Percentiles rank a stretch among this genome's conserved stretches.
Conservation (phyloP, 2,329 filamentous ascomycete species). For the Pezicula neosporulosa region DNA sequence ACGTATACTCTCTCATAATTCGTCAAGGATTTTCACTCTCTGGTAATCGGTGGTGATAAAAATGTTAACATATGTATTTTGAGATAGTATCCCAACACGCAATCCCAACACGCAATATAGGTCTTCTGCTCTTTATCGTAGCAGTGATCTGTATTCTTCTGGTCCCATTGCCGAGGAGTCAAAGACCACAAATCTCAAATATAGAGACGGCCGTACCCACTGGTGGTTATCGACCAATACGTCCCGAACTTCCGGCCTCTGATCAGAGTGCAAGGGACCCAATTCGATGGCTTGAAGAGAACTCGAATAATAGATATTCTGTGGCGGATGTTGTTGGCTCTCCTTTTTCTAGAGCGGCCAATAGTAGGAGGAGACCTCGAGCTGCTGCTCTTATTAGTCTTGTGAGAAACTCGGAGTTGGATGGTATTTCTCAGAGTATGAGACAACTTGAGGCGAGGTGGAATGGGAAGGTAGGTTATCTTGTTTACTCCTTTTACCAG, state of each 20-base stretch:
- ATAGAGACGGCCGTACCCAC: background rate
- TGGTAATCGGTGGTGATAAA: no score
- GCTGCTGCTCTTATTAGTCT: conserved; percentile 55
- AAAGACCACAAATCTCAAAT: background rate
- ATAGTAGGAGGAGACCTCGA: conserved; percentile 27
- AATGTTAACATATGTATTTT: no score
- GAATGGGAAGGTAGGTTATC: conserved; percentile 52
- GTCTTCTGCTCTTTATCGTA: background rate
- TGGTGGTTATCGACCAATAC: conserved; percentile 8
- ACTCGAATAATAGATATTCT: conserved; percentile 29
- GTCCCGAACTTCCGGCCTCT: conserved; percentile 6
- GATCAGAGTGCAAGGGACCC: conserved; percentile 22
- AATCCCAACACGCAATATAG: background rate
- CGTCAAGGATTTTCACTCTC: no score
- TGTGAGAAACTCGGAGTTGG: conserved; percentile 68
- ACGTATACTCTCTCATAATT: background rate
- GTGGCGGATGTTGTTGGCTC: conserved; percentile 11
- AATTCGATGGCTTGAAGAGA: conserved; percentile 28
- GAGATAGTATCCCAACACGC: background rate
- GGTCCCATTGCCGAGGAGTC: background rate
- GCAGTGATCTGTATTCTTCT: background rate
- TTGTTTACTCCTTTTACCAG: no score
- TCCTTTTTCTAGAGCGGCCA: background rate
- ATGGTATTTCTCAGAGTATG: conserved; percentile 67
- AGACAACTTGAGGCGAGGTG: conserved; percentile 70